A percentile compares a stretch with the other conserved stretches of the same genome.
These are phyloP conservation scores for Zymoseptoria pseudotritici DNA, from an alignment of 2,329 filamentous ascomycete genomes.

Conservation along the genomic window DNA sequence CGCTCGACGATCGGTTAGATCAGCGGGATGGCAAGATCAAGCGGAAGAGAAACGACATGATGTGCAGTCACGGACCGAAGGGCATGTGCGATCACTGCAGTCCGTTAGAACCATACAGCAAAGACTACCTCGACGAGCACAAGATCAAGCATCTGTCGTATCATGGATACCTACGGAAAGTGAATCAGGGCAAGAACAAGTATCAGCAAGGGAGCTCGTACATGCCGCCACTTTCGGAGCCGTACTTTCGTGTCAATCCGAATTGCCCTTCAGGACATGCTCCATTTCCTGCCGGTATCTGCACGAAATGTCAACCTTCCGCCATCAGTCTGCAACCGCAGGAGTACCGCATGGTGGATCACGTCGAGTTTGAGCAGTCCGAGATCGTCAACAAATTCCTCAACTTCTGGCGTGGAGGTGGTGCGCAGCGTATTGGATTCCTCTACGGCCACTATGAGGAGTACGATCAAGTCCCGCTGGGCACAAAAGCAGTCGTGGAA, in stretches of 20 bases:
- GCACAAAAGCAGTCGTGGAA: constrained; percentile 91
- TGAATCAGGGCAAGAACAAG: constrained; percentile 94
- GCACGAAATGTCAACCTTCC: constrained; percentile 95
- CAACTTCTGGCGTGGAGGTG: constrained; percentile 83
- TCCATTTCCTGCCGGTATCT: constrained; percentile 91
- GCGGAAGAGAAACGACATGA: constrained; percentile 64
- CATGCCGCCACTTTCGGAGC: constrained; percentile 89
- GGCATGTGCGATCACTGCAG: constrained; percentile 99
- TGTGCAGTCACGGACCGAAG: constrained; percentile 93
- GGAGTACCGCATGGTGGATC: constrained; percentile 91
- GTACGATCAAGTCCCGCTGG: constrained; percentile 86
- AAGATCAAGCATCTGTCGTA: constrained; percentile 99
- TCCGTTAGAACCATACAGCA: constrained; percentile 87
- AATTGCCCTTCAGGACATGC: constrained; percentile 91
- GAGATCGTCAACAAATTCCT: constrained; percentile 82
- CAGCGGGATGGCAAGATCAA: constrained; percentile 83
- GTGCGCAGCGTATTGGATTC: constrained; percentile 77
- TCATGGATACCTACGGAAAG: constrained; percentile 86
- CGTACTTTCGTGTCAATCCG: constrained; percentile 79
- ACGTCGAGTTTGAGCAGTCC: constrained; percentile 88
- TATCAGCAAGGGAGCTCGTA: constrained; percentile 89
- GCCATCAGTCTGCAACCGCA: constrained; percentile 94
- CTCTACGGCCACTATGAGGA: constrained; percentile 86
- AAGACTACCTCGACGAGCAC: constrained; percentile 83
- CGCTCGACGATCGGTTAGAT: constrained; percentile 79